Evolutionary conservation across 306 rosid genomes (phyloP).

Genomic region (Pueraria montana): DNA sequence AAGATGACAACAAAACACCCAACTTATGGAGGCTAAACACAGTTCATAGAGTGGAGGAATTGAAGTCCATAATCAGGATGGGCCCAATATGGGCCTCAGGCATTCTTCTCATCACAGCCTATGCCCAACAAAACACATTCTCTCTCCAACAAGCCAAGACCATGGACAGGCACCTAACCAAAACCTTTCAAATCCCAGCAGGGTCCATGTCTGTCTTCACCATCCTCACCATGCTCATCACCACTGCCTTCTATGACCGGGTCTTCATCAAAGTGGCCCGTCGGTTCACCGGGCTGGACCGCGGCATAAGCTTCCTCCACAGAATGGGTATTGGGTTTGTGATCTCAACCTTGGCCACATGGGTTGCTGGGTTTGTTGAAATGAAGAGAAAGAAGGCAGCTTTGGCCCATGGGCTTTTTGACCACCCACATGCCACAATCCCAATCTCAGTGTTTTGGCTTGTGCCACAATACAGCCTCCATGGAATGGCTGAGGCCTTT

Average conservation of each 20-base stretch:
- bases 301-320: slow-evolving; percentile 82
- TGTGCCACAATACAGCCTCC: slow-evolving; percentile 87
- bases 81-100: slow-evolving; percentile 98
- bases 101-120: slow-evolving; percentile 89
- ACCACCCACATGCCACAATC: slow-evolving; percentile 57
- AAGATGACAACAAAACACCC: slow-evolving; percentile 67
- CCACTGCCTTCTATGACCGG: slow-evolving; percentile 80
- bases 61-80: slow-evolving; percentile 87
- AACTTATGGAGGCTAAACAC: slow-evolving; percentile 85
- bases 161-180: slow-evolving; percentile 76
- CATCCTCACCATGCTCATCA: slow-evolving; percentile 70
- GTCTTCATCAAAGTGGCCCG: slow-evolving; percentile 72
- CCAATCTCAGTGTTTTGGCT: slow-evolving; percentile 93
- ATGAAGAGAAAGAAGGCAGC: slow-evolving; percentile 68
- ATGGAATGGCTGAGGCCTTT: slow-evolving; percentile 95
- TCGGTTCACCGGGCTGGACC: slow-evolving; percentile 76
- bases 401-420: slow-evolving; percentile 54
- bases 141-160: slow-evolving; percentile 87
- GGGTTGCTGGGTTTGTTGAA: slow-evolving; percentile 83
- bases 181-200: slow-evolving; percentile 84
- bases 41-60: slow-evolving; percentile 87
- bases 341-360: slow-evolving; percentile 78
- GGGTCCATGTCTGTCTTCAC: slow-evolving; percentile 93
- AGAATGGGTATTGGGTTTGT: slow-evolving; percentile 91
- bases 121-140: slow-evolving; percentile 88